Evolutionary conservation across 2,329 filamentous ascomycete genomes (phyloP).

Genomic region (Helotiales sp.): DNA sequence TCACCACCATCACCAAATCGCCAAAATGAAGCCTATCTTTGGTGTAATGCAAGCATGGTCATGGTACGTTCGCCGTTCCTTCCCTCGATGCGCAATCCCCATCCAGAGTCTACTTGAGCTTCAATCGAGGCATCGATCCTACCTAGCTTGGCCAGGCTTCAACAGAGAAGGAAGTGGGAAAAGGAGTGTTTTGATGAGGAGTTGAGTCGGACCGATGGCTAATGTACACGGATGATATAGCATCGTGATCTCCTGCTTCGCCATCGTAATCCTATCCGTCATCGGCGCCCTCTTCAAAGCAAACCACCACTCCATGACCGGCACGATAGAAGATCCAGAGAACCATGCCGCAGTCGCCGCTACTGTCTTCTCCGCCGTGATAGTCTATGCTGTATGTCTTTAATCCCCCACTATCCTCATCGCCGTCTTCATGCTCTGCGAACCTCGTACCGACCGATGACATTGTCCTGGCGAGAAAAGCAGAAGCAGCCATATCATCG

Average conservation of each 20-base stretch:
- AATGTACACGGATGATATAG: conserved; percentile 51
- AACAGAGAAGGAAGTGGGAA: neutral
- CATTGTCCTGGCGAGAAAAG: neutral
- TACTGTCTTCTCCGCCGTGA: conserved; percentile 85
- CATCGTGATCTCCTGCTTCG: conserved; percentile 71
- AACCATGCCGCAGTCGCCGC: conserved; percentile 79
- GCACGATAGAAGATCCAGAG: conserved; percentile 69
- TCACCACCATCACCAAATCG: conserved; percentile 5
- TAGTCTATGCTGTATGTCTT: conserved; percentile 81
- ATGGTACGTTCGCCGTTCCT: conserved; percentile 65
- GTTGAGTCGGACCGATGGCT: too few species aligned
- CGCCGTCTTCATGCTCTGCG: neutral
- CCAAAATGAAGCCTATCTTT: conserved; percentile 88
- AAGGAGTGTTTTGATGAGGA: too few species aligned
- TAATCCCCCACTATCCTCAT: conserved; percentile 5
- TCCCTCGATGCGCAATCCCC: conserved; percentile 13
- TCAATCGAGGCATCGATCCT: too few species aligned
- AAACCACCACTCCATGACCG: conserved; percentile 84
- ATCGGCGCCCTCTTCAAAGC: conserved; percentile 75
- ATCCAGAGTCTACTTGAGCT: conserved; percentile 8
- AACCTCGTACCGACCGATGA: neutral
- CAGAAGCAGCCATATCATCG: neutral
- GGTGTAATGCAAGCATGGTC: conserved; percentile 92
- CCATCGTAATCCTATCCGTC: conserved; percentile 67
- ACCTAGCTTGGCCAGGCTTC: too few species aligned